Evolutionary conservation across 148 eudicot species (phyloP).

Genomic region (Tetragonia tetragonoides): DNA sequence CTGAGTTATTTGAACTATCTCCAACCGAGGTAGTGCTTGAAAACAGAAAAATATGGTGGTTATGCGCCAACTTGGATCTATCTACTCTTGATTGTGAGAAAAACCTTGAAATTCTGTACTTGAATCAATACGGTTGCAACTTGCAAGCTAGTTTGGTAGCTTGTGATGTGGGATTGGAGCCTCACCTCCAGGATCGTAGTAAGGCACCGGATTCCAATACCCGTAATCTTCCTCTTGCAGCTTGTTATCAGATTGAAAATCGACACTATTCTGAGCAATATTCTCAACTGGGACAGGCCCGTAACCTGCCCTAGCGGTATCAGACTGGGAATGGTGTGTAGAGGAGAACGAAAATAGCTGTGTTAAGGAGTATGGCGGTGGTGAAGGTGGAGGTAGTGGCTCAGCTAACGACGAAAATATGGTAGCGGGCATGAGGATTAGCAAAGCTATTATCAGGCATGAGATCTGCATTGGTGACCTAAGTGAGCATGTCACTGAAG

Average conservation of each 20-base stretch:
- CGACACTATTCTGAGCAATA: background rate
- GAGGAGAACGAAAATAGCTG: background rate
- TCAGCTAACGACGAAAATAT: background rate
- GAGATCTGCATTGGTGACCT: constrained; percentile 28
- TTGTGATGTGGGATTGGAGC: constrained; percentile 34
- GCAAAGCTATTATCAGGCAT: constrained; percentile 14
- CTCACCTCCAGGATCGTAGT: constrained; percentile 20
- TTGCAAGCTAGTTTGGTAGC: constrained; percentile 21
- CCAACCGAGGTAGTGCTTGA: background rate
- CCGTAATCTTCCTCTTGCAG: constrained; percentile 39
- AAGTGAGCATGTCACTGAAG: background rate
- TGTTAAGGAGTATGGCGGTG: background rate
- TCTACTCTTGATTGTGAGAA: too few species aligned
- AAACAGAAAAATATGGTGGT: background rate
- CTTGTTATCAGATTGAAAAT: background rate
- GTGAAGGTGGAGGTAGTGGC: background rate
- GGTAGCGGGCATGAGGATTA: constrained; percentile 7
- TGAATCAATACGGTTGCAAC: constrained; percentile 5
- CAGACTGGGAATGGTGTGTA: background rate
- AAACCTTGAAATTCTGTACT: background rate
- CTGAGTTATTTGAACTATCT: background rate
- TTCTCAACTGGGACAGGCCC: background rate
- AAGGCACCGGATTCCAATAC: constrained; percentile 41
- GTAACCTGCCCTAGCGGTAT: background rate
- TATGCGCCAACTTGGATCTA: background rate